Evolutionary conservation across 805 yeast species (phyloP), one percentile per base, ranked within the genome.

Genomic region (Nakazawaea pomicola): DNA sequence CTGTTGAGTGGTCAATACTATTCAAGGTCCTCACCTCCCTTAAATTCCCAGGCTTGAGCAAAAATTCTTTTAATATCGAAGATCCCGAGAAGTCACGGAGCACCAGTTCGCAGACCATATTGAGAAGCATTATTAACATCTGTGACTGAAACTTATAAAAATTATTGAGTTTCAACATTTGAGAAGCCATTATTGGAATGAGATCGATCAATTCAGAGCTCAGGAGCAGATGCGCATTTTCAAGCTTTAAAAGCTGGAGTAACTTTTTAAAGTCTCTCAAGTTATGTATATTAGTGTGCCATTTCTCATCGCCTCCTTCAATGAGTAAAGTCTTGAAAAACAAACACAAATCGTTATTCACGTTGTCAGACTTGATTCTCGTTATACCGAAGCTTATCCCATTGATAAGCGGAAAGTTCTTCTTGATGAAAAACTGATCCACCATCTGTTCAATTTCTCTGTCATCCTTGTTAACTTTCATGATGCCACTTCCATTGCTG

Each of bases 61-160:
- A 50, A 48, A 74, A 74, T 38, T 67, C 70, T 69, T 70, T 64
- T 6, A 74, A 29, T 8, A 68, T 48, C 24, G 61, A 70, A 44
- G 41, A 37, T 17, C 15, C 17, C 4, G 24, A 27, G 14, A 33
- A 33, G 21, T 42, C 37, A 14, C 12, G n/a, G 21, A 33, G 17
- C n/a, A 42, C 16, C 27, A 36, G 29, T 11, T 21, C 6, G 21
- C 19, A 16, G 12, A 20, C 17, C 34, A 31, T 14, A 14, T 42
- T 42, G 11, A 42, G 20, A 4, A 37, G 6, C 4, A 21, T 24
- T 10, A 17, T 9, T 14, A 36, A 20, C n/a, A 23, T 24, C n/a
- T 37, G 41, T 12, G 19, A 19, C 11, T 36, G 30, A 28, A 36
- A 42, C 19, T 37, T 42, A 23, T 33, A 28, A 27, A 42, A 42